Percentiles rank a stretch among this genome's conserved stretches.
phyloP scores from a whole-genome alignment of 139 green algal species.

The Coelastrella sp. region DNA sequence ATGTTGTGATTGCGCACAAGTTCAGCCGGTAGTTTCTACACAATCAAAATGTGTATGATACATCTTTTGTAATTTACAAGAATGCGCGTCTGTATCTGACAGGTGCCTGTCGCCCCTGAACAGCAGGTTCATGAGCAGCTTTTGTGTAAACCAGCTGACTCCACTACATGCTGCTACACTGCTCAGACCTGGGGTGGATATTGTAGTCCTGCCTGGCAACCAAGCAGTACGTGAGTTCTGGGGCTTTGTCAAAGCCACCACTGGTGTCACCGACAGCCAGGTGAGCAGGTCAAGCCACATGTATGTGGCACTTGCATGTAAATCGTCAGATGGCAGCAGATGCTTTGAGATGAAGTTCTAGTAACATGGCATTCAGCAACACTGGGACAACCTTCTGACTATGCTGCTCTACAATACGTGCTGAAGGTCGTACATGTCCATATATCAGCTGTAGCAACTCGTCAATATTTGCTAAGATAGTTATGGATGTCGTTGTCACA shows the following conservation, averaged over 20 bases:
- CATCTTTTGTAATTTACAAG: no score
- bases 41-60: no score
- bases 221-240: constrained; percentile 22
- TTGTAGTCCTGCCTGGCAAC: neutral
- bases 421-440: no score
- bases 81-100: no score
- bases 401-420: no score
- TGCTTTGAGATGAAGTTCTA: no score
- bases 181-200: constrained; percentile 14
- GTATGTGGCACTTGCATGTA: no score
- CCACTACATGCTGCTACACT: constrained; percentile 15
- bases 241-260: constrained; percentile 13
- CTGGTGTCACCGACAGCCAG: constrained; percentile 7
- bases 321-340: no score
- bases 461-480: no score
- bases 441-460: neutral
- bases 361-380: no score
- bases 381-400: no score
- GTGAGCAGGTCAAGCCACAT: neutral
- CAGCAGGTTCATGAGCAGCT: constrained; percentile 13
- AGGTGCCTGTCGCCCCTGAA: constrained; percentile 19
- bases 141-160: constrained; percentile 30
- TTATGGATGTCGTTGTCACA: neutral
- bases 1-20: neutral
- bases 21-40: no score